These are phyloP conservation scores for Colletotrichum somersetense DNA, from an alignment of 2,329 filamentous ascomycete genomes.

Conservation along the genomic window DNA sequence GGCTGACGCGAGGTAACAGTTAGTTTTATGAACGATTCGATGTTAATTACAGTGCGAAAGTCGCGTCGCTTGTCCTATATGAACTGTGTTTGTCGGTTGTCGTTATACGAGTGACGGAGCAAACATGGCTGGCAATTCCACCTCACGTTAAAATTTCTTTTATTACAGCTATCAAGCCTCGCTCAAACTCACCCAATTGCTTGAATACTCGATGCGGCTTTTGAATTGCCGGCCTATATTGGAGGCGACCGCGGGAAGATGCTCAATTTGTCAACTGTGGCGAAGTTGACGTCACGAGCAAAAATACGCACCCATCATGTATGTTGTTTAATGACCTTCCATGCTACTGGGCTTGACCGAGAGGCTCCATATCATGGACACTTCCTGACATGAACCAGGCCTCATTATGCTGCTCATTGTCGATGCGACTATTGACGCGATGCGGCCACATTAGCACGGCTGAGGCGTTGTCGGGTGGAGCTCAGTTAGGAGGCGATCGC, in stretches of 20 bases:
- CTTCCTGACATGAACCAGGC: background rate
- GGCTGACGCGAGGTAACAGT: no score
- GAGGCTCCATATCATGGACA: background rate
- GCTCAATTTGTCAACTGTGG: background rate
- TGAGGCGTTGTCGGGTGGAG: background rate
- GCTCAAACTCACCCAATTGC: no score
- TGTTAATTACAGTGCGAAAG: background rate
- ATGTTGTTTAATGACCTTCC: background rate
- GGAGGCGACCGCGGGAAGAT: background rate
- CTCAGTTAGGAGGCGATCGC: background rate
- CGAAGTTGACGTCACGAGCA: background rate
- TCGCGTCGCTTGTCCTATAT: background rate
- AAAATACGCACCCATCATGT: slow-evolving; percentile 1
- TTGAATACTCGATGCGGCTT: background rate
- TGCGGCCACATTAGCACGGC: background rate
- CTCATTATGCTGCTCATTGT: background rate
- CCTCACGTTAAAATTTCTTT: no score
- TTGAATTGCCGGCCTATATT: background rate
- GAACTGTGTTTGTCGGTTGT: background rate
- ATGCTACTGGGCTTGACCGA: no score
- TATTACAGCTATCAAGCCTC: background rate
- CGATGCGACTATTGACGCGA: background rate
- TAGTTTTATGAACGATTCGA: background rate
- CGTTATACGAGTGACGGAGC: background rate
- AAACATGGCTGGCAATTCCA: background rate